These are phyloP conservation scores for Podospora australis DNA, from an alignment of 495 filamentous ascomycete species.

Conservation along the genomic window DNA sequence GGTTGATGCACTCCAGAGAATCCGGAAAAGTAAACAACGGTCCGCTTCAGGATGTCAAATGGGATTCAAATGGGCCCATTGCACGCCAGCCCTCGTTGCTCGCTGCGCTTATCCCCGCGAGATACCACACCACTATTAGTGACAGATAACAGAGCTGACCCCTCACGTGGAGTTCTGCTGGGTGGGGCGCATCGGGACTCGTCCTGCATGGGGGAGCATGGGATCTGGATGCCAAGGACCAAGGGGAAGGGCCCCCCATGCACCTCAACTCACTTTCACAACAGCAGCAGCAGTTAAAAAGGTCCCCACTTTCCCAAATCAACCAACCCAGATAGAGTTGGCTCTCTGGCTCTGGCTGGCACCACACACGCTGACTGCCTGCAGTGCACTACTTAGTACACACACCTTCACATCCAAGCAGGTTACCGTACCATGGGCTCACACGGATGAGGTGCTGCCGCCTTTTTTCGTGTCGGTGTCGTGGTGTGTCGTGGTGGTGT, in stretches of 20 bases:
- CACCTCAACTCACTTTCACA: conserved; percentile 1
- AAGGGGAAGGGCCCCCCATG: conserved; percentile 7
- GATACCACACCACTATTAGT: conserved; percentile 19
- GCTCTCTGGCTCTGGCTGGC: background rate
- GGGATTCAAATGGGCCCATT: background rate
- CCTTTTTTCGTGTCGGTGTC: too few relatives aligned
- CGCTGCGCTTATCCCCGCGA: background rate
- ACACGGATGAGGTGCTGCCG: too few relatives aligned
- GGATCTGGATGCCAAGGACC: too few relatives aligned
- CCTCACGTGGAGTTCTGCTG: conserved; percentile 12
- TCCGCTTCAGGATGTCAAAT: conserved; percentile 1
- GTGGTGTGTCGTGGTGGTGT: too few relatives aligned
- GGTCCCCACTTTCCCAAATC: conserved; percentile 1
- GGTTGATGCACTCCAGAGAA: background rate
- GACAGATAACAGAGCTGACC: conserved; percentile 13
- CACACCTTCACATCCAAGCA: too few relatives aligned
- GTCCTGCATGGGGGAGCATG: conserved; percentile 1
- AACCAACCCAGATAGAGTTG: background rate
- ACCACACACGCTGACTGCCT: background rate
- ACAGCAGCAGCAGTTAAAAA: too few relatives aligned
- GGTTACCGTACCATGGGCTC: too few relatives aligned
- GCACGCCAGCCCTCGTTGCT: too few relatives aligned
- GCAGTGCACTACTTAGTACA: too few relatives aligned
- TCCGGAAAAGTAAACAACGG: background rate
- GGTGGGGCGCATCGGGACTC: background rate